phyloP scores from a whole-genome alignment of 2,329 filamentous ascomycete genomes.

The Botrytis medusae region DNA sequence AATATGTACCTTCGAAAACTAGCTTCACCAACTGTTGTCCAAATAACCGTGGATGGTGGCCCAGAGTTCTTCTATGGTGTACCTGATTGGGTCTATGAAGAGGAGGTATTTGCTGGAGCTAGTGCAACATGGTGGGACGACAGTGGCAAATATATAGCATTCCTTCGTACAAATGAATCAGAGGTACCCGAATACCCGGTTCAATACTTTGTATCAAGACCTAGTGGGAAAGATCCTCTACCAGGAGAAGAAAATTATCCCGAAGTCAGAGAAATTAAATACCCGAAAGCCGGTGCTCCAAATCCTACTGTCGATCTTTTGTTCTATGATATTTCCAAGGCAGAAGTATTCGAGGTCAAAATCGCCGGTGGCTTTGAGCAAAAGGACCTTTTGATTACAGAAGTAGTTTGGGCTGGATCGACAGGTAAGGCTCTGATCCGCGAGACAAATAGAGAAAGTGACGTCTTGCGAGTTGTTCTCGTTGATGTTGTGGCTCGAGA shows the following conservation, averaged over 20 bases:
- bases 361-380: constrained; percentile 76
- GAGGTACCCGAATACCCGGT: constrained; percentile 88
- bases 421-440: constrained; percentile 77
- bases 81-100: constrained; percentile 95
- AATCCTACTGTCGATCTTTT: constrained; percentile 87
- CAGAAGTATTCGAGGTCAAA: constrained; percentile 76
- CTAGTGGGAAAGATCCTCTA: constrained; percentile 68
- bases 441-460: constrained; percentile 91
- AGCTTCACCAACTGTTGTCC: constrained; percentile 43
- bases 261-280: constrained; percentile 89
- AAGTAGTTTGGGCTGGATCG: constrained; percentile 82
- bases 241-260: constrained; percentile 84
- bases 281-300: constrained; percentile 90
- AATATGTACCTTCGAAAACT: constrained; percentile 81
- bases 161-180: constrained; percentile 91
- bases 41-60: constrained; percentile 85
- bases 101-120: constrained; percentile 75
- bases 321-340: constrained; percentile 81
- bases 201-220: constrained; percentile 87
- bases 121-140: constrained; percentile 94
- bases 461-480: constrained; percentile 82
- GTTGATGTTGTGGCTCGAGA: constrained; percentile 74
- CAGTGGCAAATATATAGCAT: constrained; percentile 86
- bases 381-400: constrained; percentile 85
- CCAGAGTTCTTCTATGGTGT: constrained; percentile 90